Conservation (phyloP, 2,329 filamentous ascomycete species). For the Neopestalotiopsis sp. region DNA sequence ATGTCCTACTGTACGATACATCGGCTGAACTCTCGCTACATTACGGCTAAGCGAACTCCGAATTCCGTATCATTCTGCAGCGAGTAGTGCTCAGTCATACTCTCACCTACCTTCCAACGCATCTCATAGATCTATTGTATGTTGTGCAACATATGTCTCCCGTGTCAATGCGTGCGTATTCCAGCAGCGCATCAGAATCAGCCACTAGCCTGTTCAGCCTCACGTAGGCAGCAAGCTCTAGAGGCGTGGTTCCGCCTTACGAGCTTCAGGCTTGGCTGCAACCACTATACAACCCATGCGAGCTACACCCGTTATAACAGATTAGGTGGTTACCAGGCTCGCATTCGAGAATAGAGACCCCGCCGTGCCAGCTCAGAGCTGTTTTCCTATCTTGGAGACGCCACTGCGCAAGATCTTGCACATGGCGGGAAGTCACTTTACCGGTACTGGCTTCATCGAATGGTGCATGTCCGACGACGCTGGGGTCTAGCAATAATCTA, state of each 20-base stretch:
- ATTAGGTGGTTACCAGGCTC: not conserved
- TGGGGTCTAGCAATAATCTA: not conserved
- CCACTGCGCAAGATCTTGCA: not conserved
- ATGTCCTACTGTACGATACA: not conserved
- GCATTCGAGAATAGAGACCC: not conserved
- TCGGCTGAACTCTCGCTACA: not conserved
- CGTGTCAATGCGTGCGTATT: not conserved
- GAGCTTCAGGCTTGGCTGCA: constrained; percentile 12
- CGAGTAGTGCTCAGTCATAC: not conserved
- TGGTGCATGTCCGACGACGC: not conserved
- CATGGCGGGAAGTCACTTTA: not conserved
- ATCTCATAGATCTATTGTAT: not conserved
- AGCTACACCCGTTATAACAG: not conserved
- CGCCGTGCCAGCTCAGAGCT: not conserved
- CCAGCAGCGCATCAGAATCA: not conserved
- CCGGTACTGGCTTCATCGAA: not conserved
- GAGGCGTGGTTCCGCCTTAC: not conserved
- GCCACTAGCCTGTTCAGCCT: not conserved
- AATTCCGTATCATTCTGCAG: not conserved
- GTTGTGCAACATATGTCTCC: not conserved
- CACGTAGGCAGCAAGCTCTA: not conserved
- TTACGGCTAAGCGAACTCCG: constrained; percentile 11
- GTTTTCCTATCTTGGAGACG: not conserved
- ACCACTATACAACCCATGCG: constrained; percentile 1
- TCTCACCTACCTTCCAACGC: not conserved